phyloP scores from a whole-genome alignment of 345 rosid species.

The Rhodamnia argentea region DNA sequence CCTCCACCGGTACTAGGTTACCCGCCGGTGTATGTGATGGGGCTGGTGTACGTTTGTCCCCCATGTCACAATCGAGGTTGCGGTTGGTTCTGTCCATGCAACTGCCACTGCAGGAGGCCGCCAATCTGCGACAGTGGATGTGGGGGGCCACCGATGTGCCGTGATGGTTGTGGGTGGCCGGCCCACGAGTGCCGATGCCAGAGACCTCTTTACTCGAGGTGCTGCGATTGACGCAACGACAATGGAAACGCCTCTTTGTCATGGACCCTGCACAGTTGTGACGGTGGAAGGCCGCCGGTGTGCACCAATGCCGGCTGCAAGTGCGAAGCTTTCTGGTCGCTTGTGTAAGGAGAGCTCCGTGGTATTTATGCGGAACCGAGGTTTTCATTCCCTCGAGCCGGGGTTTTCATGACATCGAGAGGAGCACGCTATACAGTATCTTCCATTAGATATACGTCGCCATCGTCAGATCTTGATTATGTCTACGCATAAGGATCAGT shows the following conservation, averaged over 20 bases:
- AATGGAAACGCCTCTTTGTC: background rate
- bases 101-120: background rate
- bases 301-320: background rate
- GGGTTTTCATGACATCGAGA: background rate
- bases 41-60: background rate
- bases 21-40: background rate
- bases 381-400: background rate
- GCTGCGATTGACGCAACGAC: background rate
- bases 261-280: background rate
- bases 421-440: background rate
- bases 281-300: background rate
- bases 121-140: background rate
- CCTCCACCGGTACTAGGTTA: too few species aligned
- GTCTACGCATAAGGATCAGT: background rate
- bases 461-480: background rate
- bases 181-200: slow-evolving; percentile 26
- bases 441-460: background rate
- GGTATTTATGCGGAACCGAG: background rate
- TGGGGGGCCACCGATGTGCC: background rate
- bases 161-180: background rate
- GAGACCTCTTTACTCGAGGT: background rate
- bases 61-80: background rate
- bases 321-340: background rate
- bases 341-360: background rate
- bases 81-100: background rate